phyloP scores from a whole-genome alignment of 257 asterid genomes.

The Solanum appendiculatum region DNA sequence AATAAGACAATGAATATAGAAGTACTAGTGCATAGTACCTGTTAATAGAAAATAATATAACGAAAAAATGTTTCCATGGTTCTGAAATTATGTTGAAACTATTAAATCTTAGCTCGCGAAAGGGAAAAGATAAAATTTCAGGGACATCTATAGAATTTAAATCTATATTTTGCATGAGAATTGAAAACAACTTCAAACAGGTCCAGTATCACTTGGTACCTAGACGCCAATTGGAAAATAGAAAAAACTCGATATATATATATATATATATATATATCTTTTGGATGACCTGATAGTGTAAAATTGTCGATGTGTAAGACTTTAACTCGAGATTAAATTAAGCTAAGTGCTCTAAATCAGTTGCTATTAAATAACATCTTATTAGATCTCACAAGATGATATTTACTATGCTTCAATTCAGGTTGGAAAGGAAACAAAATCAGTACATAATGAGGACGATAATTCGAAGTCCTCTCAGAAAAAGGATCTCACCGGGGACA shows the following conservation, averaged over 20 bases:
- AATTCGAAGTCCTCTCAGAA: slow-evolving; percentile 14
- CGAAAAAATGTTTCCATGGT: not conserved
- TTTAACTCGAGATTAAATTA: not conserved
- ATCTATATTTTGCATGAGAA: not conserved
- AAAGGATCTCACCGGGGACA: slow-evolving; percentile 11
- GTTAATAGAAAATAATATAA: too few relatives aligned
- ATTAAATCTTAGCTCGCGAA: not conserved
- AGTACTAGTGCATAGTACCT: not conserved
- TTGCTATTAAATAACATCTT: too few relatives aligned
- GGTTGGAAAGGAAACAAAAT: slow-evolving; percentile 30
- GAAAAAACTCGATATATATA: not conserved
- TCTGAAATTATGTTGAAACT: not conserved
- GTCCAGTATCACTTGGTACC: not conserved
- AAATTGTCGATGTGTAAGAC: not conserved
- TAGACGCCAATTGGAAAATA: not conserved
- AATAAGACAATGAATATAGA: not conserved
- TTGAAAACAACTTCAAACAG: not conserved
- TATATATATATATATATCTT: not conserved
- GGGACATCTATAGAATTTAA: not conserved
- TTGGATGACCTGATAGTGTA: not conserved
- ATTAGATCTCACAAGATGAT: not conserved
- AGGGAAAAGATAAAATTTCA: not conserved
- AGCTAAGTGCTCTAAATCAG: not conserved
- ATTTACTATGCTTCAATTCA: not conserved
- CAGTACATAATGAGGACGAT: slow-evolving; percentile 10